These are phyloP conservation scores for Magnolia officinalis DNA, from an alignment of 164 flowering plant genomes.

Conservation along the genomic window DNA sequence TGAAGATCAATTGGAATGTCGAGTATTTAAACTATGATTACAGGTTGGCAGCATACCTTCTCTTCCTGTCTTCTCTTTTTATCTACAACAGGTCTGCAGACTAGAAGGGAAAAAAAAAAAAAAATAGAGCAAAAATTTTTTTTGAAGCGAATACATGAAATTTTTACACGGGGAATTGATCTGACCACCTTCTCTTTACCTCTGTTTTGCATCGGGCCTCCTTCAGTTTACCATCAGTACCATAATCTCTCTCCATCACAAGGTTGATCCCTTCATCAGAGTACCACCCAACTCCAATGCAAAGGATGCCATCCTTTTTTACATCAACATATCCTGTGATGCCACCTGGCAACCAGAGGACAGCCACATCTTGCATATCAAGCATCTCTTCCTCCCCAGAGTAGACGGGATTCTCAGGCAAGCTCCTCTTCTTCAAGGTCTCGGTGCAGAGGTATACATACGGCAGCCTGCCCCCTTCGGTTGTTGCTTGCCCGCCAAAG, in stretches of 20 bases:
- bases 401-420: constrained; percentile 62
- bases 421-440: constrained; percentile 72
- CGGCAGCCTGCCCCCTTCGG: constrained; percentile 40
- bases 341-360: constrained; percentile 97
- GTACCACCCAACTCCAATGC: constrained; percentile 95
- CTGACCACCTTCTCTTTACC: constrained; percentile 89
- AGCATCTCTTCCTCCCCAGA: constrained; percentile 85
- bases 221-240: constrained; percentile 78
- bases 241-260: constrained; percentile 97
- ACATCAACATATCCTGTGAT: constrained; percentile 82
- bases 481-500: constrained; percentile 37
- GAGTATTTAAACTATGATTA: no score
- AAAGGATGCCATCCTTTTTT: constrained; percentile 68
- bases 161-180: constrained; percentile 46
- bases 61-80: background rate
- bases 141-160: constrained; percentile 3
- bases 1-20: no score
- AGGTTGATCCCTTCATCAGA: constrained; percentile 93
- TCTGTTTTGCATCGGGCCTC: constrained; percentile 81
- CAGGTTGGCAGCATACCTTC: background rate
- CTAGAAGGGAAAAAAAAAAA: background rate
- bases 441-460: constrained; percentile 84
- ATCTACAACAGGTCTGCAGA: background rate
- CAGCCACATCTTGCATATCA: constrained; percentile 74
- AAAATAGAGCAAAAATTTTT: constrained; percentile 3